Percentiles rank a stretch among this genome's conserved stretches.
Conservation (phyloP, 768 basidiomycete species). For the Kwoniella dejecticola region DNA sequence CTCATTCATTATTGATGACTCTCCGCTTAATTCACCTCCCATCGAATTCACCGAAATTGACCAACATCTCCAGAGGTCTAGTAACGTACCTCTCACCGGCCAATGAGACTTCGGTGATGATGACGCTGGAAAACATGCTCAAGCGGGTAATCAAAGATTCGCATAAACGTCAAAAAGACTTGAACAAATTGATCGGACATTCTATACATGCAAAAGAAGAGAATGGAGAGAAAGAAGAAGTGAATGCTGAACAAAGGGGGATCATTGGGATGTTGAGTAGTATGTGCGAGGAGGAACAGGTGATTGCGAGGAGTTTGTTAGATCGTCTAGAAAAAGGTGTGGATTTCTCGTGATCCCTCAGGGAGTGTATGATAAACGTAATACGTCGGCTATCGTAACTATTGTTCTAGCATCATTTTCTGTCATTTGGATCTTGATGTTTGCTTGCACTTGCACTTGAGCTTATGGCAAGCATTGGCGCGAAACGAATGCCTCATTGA, state of each 20-base stretch:
- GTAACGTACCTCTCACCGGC: slow-evolving; percentile 41
- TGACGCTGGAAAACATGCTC: slow-evolving; percentile 29
- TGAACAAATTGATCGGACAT: neutral
- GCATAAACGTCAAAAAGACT: neutral
- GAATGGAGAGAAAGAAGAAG: neutral
- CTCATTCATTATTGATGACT: slow-evolving; percentile 63
- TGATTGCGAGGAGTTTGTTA: slow-evolving; percentile 2
- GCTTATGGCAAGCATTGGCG: too few relatives aligned
- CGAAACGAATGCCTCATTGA: too few relatives aligned
- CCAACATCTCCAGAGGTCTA: slow-evolving; percentile 28
- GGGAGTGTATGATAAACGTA: too few relatives aligned
- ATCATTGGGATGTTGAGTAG: slow-evolving; percentile 7
- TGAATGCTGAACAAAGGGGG: neutral
- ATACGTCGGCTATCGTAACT: too few relatives aligned
- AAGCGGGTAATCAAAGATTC: slow-evolving; percentile 16
- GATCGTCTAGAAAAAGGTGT: slow-evolving; percentile 9
- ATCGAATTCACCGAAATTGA: slow-evolving; percentile 10
- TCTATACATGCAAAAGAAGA: neutral
- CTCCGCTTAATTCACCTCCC: slow-evolving; percentile 43
- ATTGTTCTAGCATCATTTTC: too few relatives aligned
- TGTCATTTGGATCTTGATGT: too few relatives aligned
- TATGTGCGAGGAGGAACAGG: slow-evolving; percentile 19
- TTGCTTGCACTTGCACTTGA: too few relatives aligned
- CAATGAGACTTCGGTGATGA: slow-evolving; percentile 39
- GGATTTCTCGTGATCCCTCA: slow-evolving; percentile 7